These are phyloP conservation scores for Daldinia childiae DNA, from an alignment of 495 filamentous ascomycete genomes.

Conservation along the genomic window DNA sequence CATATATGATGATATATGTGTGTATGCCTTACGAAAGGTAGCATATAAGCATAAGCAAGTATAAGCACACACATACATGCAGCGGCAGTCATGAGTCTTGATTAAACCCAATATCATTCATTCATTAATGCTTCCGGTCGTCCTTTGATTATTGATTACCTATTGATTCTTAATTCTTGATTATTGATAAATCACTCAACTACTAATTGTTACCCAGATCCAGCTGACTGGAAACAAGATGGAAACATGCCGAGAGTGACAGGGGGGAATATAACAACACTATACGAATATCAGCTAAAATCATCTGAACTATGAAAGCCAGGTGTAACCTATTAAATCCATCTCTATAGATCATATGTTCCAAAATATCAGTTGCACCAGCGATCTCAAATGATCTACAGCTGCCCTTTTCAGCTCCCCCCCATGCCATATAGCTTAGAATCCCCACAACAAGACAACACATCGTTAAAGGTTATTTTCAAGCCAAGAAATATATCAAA, in stretches of 20 bases:
- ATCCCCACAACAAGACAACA: not conserved
- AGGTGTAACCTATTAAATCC: constrained; percentile 24
- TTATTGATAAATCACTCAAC: constrained; percentile 14
- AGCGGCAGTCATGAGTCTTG: constrained; percentile 25
- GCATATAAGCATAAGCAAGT: constrained; percentile 24
- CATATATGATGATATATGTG: not conserved
- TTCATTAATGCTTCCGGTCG: constrained; percentile 14
- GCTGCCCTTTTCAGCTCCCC: constrained; percentile 24
- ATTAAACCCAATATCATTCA: constrained; percentile 11
- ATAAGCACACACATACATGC: constrained; percentile 16
- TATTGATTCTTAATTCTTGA: not conserved
- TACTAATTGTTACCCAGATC: constrained; percentile 28
- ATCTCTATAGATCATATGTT: constrained; percentile 31
- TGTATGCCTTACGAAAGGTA: constrained; percentile 18
- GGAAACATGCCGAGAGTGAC: constrained; percentile 17
- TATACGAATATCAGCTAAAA: constrained; percentile 13
- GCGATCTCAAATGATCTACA: constrained; percentile 30
- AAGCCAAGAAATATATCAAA: not conserved
- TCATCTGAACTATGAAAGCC: constrained; percentile 29
- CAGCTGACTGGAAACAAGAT: constrained; percentile 36
- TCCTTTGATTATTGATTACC: not conserved
- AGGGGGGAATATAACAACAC: constrained; percentile 1
- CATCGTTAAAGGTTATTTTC: constrained; percentile 1
- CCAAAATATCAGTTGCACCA: constrained; percentile 23
- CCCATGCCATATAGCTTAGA: constrained; percentile 8